Percentiles rank a stretch among this genome's conserved stretches.
Conservation (phyloP, 2,329 filamentous ascomycete genomes). For the Teratosphaeria viscida region DNA sequence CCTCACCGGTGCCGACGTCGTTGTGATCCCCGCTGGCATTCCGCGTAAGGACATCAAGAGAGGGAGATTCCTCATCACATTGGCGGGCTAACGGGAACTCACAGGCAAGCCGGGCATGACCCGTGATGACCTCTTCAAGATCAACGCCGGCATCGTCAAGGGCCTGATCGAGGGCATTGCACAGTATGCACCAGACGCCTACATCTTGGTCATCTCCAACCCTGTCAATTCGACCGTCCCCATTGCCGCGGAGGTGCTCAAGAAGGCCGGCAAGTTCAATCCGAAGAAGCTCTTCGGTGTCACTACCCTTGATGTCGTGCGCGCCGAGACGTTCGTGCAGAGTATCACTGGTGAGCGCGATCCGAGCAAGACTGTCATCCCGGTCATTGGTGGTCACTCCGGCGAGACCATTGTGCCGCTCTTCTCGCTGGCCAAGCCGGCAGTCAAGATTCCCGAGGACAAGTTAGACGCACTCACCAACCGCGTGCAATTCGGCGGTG, state of each 20-base stretch:
- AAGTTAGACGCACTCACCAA: constrained; percentile 60
- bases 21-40: constrained; percentile 96
- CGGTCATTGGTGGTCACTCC: constrained; percentile 93
- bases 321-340: constrained; percentile 91
- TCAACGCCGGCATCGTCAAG: constrained; percentile 97
- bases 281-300: constrained; percentile 94
- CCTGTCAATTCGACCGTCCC: constrained; percentile 98
- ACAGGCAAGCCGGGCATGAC: constrained; percentile 98
- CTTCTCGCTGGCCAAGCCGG: constrained; percentile 80
- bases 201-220: constrained; percentile 96
- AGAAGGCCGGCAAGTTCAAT: constrained; percentile 87
- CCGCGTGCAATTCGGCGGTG: constrained; percentile 91
- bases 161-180: constrained; percentile 81
- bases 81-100: constrained; percentile 3
- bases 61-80: background rate
- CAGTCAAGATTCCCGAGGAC: constrained; percentile 71
- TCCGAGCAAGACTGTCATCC: constrained; percentile 72
- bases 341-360: constrained; percentile 73
- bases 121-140: constrained; percentile 98
- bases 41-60: constrained; percentile 51
- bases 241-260: constrained; percentile 93
- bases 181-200: constrained; percentile 83
- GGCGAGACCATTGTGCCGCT: constrained; percentile 96
- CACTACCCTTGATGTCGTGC: constrained; percentile 95
- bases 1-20: constrained; percentile 86